phyloP scores from a whole-genome alignment of 495 filamentous ascomycete genomes.

The Terfezia boudieri region DNA sequence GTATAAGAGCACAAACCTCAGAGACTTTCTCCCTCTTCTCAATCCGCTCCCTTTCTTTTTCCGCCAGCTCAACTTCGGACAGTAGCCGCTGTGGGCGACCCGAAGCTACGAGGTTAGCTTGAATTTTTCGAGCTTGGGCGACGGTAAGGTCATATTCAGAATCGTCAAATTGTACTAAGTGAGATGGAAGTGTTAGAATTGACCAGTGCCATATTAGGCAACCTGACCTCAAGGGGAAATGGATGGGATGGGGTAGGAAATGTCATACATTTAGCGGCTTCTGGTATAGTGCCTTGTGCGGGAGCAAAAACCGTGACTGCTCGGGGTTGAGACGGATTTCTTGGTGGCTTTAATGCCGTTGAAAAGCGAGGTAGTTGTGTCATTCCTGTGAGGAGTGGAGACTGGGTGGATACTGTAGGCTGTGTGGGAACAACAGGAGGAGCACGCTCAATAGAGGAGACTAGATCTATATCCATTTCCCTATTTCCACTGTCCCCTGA shows the following conservation, averaged over 20 bases:
- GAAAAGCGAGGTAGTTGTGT: too few relatives aligned
- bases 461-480: too few relatives aligned
- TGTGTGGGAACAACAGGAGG: too few relatives aligned
- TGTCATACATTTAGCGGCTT: conserved; percentile 4
- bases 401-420: too few relatives aligned
- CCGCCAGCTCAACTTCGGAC: conserved; percentile 43
- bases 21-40: conserved; percentile 40
- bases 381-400: too few relatives aligned
- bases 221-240: not conserved
- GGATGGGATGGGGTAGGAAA: conserved; percentile 3
- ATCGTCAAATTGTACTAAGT: conserved; percentile 26
- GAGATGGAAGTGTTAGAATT: too few relatives aligned
- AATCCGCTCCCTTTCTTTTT: conserved; percentile 32
- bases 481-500: too few relatives aligned
- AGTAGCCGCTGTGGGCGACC: conserved; percentile 45
- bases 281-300: not conserved
- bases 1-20: conserved; percentile 19
- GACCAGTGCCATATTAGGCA: too few relatives aligned
- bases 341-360: too few relatives aligned
- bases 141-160: conserved; percentile 63
- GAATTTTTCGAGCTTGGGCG: conserved; percentile 63
- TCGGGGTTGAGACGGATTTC: not conserved
- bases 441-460: too few relatives aligned
- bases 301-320: conserved; percentile 2
- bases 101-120: conserved; percentile 40